Percentiles rank a stretch among this genome's conserved stretches.
These are phyloP conservation scores for Phytopythium cucurbitacearum DNA, from an alignment of 352 stramenopile genomes.

Conservation along the genomic window DNA sequence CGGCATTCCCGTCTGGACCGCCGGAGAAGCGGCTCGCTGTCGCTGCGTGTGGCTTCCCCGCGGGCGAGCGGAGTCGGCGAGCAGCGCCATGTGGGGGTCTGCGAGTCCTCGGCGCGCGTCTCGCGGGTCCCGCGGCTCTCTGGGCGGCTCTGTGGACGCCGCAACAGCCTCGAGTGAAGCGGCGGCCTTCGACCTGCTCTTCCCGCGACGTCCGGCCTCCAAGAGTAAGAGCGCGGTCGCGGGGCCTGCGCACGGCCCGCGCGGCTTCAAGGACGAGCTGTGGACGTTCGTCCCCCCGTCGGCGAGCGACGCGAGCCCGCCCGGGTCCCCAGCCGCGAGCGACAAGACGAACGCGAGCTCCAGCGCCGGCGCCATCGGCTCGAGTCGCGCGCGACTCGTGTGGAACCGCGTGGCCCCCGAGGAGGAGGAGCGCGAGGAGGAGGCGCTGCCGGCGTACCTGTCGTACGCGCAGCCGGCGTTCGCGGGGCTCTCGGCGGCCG, in stretches of 20 bases:
- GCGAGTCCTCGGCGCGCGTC: not conserved
- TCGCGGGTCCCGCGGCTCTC: not conserved
- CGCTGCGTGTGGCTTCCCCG: too few relatives aligned
- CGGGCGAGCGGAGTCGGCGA: too few relatives aligned
- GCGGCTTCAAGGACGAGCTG: constrained; percentile 1
- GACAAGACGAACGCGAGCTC: not conserved
- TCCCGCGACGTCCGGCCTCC: not conserved
- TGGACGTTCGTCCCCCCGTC: constrained; percentile 1
- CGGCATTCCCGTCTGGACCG: too few relatives aligned
- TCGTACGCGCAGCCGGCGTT: constrained; percentile 61
- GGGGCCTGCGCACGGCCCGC: not conserved
- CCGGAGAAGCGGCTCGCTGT: too few relatives aligned
- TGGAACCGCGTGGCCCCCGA: constrained; percentile 61
- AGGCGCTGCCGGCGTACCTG: constrained; percentile 65
- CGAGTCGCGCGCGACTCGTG: constrained; percentile 33
- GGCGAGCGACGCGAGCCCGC: not conserved
- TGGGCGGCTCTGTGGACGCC: not conserved
- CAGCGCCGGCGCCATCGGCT: constrained; percentile 35
- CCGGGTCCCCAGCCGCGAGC: not conserved
- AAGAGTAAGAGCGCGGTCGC: not conserved
- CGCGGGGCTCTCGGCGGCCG: constrained; percentile 14
- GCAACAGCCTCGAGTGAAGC: not conserved
- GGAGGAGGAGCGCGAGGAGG: constrained; percentile 69
- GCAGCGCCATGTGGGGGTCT: not conserved
- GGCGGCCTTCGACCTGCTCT: constrained; percentile 5